A percentile compares a stretch with the other conserved stretches of the same genome.
phyloP scores from a whole-genome alignment of 805 yeast genomes.

The Spathaspora sp. region DNA sequence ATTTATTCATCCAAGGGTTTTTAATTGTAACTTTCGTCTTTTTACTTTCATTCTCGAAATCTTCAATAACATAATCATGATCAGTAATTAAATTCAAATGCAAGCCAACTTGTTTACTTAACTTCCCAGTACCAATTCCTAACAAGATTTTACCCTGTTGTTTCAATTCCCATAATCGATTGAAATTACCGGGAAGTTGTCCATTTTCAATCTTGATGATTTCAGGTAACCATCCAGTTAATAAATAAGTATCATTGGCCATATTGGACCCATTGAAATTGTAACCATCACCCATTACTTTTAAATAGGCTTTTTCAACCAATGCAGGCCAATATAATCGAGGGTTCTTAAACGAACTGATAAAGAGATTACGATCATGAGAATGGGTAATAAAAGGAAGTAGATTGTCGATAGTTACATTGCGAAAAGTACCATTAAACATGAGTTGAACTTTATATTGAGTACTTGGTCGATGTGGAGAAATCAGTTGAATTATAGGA shows the following conservation, averaged over 20 bases:
- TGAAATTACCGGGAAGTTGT: conserved; percentile 19
- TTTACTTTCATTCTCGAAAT: conserved; percentile 1
- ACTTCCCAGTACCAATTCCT: conserved; percentile 66
- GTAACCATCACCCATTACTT: conserved; percentile 55
- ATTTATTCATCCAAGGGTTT: conserved; percentile 34
- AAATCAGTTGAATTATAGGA: conserved; percentile 18
- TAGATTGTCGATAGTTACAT: conserved; percentile 43
- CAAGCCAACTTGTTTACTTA: conserved; percentile 29
- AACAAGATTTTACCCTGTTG: conserved; percentile 38
- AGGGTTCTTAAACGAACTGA: conserved; percentile 31
- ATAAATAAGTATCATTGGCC: conserved; percentile 59
- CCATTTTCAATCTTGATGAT: conserved; percentile 37
- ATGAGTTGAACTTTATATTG: conserved; percentile 38
- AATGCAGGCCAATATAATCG: conserved; percentile 60
- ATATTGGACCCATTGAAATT: conserved; percentile 73
- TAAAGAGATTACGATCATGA: conserved; percentile 24
- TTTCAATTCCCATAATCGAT: conserved; percentile 22
- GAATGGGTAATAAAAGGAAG: conserved; percentile 34
- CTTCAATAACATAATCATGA: conserved; percentile 68
- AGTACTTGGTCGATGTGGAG: conserved; percentile 19
- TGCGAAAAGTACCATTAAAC: conserved; percentile 52
- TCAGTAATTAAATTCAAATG: conserved; percentile 42
- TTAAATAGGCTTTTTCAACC: conserved; percentile 74
- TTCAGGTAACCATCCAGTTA: conserved; percentile 78
- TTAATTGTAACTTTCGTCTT: conserved; percentile 14